A percentile compares a stretch with the other conserved stretches of the same genome.
These are phyloP conservation scores for Penstemon davidsonii DNA, from an alignment of 257 asterid species.

Conservation along the genomic window DNA sequence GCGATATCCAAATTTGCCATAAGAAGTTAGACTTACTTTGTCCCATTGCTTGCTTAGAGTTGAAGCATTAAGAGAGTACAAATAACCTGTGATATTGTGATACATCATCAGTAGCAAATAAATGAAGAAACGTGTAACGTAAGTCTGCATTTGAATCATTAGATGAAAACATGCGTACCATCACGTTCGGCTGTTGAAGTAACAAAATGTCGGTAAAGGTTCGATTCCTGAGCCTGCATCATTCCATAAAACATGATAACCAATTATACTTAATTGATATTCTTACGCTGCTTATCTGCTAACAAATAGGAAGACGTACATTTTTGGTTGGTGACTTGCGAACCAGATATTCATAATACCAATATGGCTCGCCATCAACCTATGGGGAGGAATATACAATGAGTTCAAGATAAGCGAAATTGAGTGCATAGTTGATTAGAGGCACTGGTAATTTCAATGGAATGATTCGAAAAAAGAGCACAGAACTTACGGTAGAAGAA, in stretches of 20 bases:
- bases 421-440: conserved; percentile 12
- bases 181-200: conserved; percentile 91
- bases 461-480: conserved; percentile 17
- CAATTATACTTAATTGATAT: conserved; percentile 16
- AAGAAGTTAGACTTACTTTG: conserved; percentile 44
- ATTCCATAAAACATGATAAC: conserved; percentile 25
- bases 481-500: conserved; percentile 68
- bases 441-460: conserved; percentile 6
- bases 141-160: not conserved
- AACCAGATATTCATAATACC: conserved; percentile 88
- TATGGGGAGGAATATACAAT: conserved; percentile 28
- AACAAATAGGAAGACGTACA: conserved; percentile 48
- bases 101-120: no score
- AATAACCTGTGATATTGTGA: conserved; percentile 52
- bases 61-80: conserved; percentile 87
- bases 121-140: not conserved
- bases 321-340: conserved; percentile 87
- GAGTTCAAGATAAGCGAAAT: conserved; percentile 21
- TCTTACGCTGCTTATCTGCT: not conserved
- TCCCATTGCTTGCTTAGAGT: conserved; percentile 91
- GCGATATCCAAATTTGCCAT: not conserved
- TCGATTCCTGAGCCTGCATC: conserved; percentile 70
- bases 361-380: conserved; percentile 89
- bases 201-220: conserved; percentile 77
- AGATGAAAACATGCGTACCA: conserved; percentile 46